These are phyloP conservation scores for Hypoxylon lenormandii DNA, from an alignment of 495 filamentous ascomycete genomes.

Conservation along the genomic window DNA sequence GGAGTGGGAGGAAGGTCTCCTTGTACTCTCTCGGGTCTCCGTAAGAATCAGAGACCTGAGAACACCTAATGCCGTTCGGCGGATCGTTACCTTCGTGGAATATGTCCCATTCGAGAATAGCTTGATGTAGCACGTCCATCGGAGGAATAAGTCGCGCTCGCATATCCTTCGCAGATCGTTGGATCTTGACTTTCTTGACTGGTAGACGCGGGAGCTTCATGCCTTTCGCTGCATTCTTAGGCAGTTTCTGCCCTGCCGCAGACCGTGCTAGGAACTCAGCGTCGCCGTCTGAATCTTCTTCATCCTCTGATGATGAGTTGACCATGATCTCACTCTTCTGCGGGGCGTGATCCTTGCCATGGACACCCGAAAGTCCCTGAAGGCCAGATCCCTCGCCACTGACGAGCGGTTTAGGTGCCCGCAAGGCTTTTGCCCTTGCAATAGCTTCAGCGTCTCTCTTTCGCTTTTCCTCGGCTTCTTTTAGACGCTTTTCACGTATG, in stretches of 20 bases:
- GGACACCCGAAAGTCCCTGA: constrained; percentile 74
- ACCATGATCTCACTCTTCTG: constrained; percentile 89
- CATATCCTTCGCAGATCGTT: constrained; percentile 88
- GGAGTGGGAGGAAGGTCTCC: constrained; percentile 86
- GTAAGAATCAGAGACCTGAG: constrained; percentile 79
- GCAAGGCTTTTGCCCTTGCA: constrained; percentile 71
- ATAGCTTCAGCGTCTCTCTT: constrained; percentile 75
- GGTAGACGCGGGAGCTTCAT: constrained; percentile 72
- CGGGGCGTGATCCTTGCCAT: constrained; percentile 80
- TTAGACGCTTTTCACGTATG: constrained; percentile 76
- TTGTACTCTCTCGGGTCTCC: constrained; percentile 81
- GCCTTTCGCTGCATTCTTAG: constrained; percentile 51
- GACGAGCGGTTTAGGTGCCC: constrained; percentile 68
- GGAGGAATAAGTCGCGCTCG: constrained; percentile 91
- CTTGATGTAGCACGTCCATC: constrained; percentile 83
- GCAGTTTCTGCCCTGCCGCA: constrained; percentile 60
- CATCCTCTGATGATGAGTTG: constrained; percentile 80
- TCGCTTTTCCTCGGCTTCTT: constrained; percentile 78
- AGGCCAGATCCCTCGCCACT: constrained; percentile 82
- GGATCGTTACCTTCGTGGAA: constrained; percentile 88
- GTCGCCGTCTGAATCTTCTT: constrained; percentile 71
- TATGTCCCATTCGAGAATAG: constrained; percentile 91
- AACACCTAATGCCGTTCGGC: constrained; percentile 77
- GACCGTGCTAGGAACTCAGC: constrained; percentile 58
- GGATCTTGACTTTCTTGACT: constrained; percentile 80